Base-by-base conservation (phyloP, 2,329 filamentous ascomycete genomes). In the Teratosphaeria gauchensis region DNA sequence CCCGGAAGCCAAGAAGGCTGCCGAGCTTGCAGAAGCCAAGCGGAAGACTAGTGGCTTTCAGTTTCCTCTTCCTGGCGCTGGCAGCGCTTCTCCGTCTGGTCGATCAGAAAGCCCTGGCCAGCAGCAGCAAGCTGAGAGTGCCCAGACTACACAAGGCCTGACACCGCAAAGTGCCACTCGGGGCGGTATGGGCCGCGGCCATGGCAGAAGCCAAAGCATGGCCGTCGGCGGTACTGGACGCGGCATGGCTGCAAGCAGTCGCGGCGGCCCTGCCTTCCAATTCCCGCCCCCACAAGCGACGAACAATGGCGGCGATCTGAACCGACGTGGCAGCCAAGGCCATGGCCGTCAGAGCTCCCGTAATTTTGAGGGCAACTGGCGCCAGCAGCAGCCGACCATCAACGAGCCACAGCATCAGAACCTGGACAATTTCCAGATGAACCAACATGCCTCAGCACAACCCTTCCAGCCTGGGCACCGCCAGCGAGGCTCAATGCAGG, bases 341-440 rank as follows among this genome's bases (percentile, higher is more conserved):
- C 94, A 99, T 72, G 86, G 84, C 63, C 85, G 94, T 62, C 87
- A 86, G 33, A 84, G 84, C 11, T 99, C 94, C 28, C 86, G 94
- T 63, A 99, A 97, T 76, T 97, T 97, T 70, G 94, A 99, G 66
- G 87, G 92, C 68, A 99, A 99, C 76, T 99, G 94, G 94, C 89
- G 94, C 68, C 95, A 91, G 69, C 92, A 76, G 74, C 60, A 75
- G 78, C 61, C 79, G 79, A 80, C 82, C 64, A 80, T 69, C 42
- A 72, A 74, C 59, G 75, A 78, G 55, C 73, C 71, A 61, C 76
- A 77, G 63, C 55, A 59, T 19, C 73, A 73, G 63, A 78, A 76
- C 70, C 79, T 85, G 77, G 82, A 82, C 59, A 83, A 82, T 68
- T 86, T 86, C 70, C 81, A 81, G 68, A 86, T 90, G 74, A 84